Percentiles rank a stretch among this genome's conserved stretches.
phyloP scores from a whole-genome alignment of 352 stramenopile genomes.

The Phytophthora brassicae region DNA sequence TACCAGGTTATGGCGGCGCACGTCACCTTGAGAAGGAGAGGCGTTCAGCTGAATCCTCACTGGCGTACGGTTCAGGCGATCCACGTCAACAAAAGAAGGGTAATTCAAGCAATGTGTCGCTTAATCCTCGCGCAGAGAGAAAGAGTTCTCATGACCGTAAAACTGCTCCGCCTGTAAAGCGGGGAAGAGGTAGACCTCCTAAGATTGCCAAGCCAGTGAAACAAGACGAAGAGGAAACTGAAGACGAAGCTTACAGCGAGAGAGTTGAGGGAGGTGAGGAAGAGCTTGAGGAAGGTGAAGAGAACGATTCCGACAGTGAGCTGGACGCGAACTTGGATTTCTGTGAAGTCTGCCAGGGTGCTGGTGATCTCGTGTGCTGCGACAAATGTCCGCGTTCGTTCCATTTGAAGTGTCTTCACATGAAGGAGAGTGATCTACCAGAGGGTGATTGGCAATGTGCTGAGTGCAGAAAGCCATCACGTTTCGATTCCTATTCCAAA shows the following conservation, averaged over 20 bases:
- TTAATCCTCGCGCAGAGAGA: conserved; percentile 5
- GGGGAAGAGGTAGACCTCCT: conserved; percentile 18
- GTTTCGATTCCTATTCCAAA: conserved; percentile 53
- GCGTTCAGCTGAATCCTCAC: conserved; percentile 1
- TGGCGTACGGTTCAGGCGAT: conserved; percentile 13
- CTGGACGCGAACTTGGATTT: conserved; percentile 84
- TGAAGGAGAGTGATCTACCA: conserved; percentile 71
- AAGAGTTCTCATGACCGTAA: conserved; percentile 16
- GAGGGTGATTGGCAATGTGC: conserved; percentile 83
- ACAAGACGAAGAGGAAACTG: conserved; percentile 22
- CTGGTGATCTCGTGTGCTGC: conserved; percentile 90
- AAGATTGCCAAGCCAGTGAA: conserved; percentile 20
- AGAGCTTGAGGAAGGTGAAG: conserved; percentile 18
- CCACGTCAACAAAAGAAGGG: background rate
- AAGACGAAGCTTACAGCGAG: conserved; percentile 21
- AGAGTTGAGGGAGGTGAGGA: conserved; percentile 24
- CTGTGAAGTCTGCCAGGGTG: conserved; percentile 79
- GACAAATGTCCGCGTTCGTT: conserved; percentile 91
- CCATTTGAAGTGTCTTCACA: conserved; percentile 84
- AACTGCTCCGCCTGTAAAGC: conserved; percentile 14
- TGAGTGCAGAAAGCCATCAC: conserved; percentile 75
- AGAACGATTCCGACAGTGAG: conserved; percentile 51
- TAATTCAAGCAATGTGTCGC: background rate
- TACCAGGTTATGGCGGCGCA: background rate
- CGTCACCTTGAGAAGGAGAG: conserved; percentile 10